Evolutionary conservation across 352 stramenopile genomes (phyloP).

Genomic region (Pythium oligandrum): DNA sequence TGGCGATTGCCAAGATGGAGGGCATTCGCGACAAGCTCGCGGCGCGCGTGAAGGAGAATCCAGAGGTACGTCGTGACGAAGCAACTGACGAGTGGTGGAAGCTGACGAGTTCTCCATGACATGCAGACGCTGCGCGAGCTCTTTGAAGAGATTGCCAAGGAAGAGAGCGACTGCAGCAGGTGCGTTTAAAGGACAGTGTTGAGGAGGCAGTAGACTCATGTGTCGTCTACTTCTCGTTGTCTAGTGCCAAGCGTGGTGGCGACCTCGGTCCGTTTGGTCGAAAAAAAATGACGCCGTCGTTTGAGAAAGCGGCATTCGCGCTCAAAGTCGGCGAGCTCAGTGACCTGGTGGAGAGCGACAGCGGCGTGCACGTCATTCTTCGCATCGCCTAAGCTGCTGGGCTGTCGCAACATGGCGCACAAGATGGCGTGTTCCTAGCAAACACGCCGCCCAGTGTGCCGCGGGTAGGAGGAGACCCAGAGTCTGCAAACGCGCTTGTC

Average conservation of each 20-base stretch:
- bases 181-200: slow-evolving; percentile 11
- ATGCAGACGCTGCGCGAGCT: slow-evolving; percentile 50
- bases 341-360: slow-evolving; percentile 94
- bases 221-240: no score
- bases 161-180: slow-evolving; percentile 88
- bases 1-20: slow-evolving; percentile 69
- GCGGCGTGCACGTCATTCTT: slow-evolving; percentile 96
- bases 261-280: slow-evolving; percentile 87
- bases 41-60: slow-evolving; percentile 56
- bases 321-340: slow-evolving; percentile 93
- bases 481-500: no score
- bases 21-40: slow-evolving; percentile 82
- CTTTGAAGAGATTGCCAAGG: slow-evolving; percentile 84
- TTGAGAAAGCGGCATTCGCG: slow-evolving; percentile 89
- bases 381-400: slow-evolving; percentile 55
- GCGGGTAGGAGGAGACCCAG: no score
- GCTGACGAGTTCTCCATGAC: slow-evolving; percentile 1
- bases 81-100: neutral
- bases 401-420: no score
- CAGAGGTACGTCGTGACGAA: slow-evolving; percentile 27
- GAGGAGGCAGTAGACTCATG: neutral
- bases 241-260: slow-evolving; percentile 86
- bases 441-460: no score
- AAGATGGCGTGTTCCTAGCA: no score
- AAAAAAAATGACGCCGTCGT: slow-evolving; percentile 91